Evolutionary conservation across 805 yeast species (phyloP), one percentile per base, ranked within the genome.

Genomic region (Isabelozyma rhagii): DNA sequence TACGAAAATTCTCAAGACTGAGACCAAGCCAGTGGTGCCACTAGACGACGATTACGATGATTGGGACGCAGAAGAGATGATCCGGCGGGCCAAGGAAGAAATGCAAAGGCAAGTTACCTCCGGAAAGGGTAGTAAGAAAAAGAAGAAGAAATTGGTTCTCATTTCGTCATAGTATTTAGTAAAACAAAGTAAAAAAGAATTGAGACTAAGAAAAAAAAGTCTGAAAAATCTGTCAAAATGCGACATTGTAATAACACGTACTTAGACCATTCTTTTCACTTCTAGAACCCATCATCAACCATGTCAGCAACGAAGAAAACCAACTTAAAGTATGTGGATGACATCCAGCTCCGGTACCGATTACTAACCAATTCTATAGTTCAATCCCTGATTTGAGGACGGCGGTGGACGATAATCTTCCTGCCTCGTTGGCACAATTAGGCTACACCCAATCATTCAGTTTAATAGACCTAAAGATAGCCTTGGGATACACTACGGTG

Each of bases 21-120:
- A 64, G 14, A 28, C 44, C 8, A 29, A 47, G 10, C 41, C 40
- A 5, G 44, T 31, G 10, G 57, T 48, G 4, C 68, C 67, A 3
- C 27, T 21, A 8, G 63, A 58, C 2, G 63, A 56, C n/a, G 54
- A 63, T 1, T 74, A 68, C 8, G 79, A 76, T 49, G 79, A 73
- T 39, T 72, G 74, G 60, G 84, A 79, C 41, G 77, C 77, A 7
- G 77, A 69, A 52, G 79, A 80, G 50, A 70, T 80, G 77, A 71
- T 84, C 18, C 66, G 79, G 25, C 73, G 72, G 55, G 84, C 83
- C 3, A 76, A 72, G 51, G 79, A 75, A 55, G 79, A 75, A 51
- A 78, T 76, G 64, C 62, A 60, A 42, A 58, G 57, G 39, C 54
- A 63, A 56, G 53, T 59, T 43, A 49, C 45, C 9, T 47, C 46